A percentile compares a stretch with the other conserved stretches of the same genome.
phyloP scores from a whole-genome alignment of 2,329 filamentous ascomycete genomes.

The Teratosphaeria pseudoeucalypti region DNA sequence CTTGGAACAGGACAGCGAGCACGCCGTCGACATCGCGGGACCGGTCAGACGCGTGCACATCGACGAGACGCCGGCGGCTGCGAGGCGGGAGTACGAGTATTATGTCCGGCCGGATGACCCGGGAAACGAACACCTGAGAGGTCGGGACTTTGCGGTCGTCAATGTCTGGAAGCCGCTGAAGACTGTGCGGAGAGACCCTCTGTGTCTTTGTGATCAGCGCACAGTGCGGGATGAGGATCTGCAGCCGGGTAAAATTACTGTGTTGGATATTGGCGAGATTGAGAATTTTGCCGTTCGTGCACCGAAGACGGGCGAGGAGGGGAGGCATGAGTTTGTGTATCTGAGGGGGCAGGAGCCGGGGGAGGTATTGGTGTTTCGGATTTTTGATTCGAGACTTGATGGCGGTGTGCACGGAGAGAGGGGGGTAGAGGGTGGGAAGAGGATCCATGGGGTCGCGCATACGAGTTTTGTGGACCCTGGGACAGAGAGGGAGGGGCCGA shows the following conservation, averaged over 20 bases:
- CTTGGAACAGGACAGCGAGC: conserved; percentile 5
- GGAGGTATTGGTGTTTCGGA: conserved; percentile 9
- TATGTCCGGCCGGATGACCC: conserved; percentile 3
- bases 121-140: conserved; percentile 4
- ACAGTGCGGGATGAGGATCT: conserved; percentile 8
- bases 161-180: conserved; percentile 12
- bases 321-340: conserved; percentile 10
- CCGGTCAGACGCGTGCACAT: conserved; percentile 11
- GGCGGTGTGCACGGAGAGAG: conserved; percentile 2
- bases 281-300: conserved; percentile 8
- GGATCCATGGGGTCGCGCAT: conserved; percentile 9
- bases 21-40: conserved; percentile 9
- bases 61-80: conserved; percentile 7
- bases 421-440: conserved; percentile 3
- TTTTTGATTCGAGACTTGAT: conserved; percentile 9
- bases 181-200: conserved; percentile 6
- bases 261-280: conserved; percentile 11
- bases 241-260: conserved; percentile 6
- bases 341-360: conserved; percentile 9
- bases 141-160: conserved; percentile 8
- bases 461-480: conserved; percentile 11
- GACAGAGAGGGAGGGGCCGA: conserved; percentile 6
- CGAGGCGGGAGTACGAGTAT: conserved; percentile 5
- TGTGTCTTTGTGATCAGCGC: conserved; percentile 8
- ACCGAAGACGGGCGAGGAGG: background rate